Evolutionary conservation across 257 asterid species (phyloP), one percentile per base, ranked within the genome.

Genomic region (Marsdenia floribunda): DNA sequence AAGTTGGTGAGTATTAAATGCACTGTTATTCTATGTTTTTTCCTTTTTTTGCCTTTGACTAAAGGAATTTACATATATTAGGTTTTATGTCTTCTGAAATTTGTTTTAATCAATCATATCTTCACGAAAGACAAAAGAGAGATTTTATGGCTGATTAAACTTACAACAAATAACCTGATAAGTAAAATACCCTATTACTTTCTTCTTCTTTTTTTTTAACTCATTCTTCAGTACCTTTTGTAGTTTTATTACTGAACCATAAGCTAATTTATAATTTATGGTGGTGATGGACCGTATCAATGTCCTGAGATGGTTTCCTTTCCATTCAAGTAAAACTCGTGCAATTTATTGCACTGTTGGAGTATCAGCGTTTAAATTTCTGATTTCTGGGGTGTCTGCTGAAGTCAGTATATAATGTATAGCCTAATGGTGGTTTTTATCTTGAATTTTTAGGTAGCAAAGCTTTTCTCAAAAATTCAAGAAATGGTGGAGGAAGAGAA

Each of bases 401-500:
- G 26, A 63, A 63, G 49, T 65, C 24, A 65, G 44, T 65, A 37
- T 18, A 5, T 37, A 5, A 40, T 33, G 10, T 63, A 42, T 16
- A 35, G 59, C 40, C 35, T 16, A 37, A 2, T 60, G 59, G 26
- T 52, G n/a, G 53, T 72, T 60, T 72, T 60, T 60, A 50, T 70
- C 63, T 81, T 75, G 50, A 42, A 79, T 77, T 80, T 42, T 82
- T 74, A 95, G 99, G 99, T 92, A 35, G 98, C 98, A 57, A 95
- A 92, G 82, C 96, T 95, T 76, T 95, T 95, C 88, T 83, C 92
- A 47, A 92, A 92, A 80, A 93, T 93, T 78, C 96, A 91, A 83
- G 98, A 93, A 87, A 93, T 93, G 98, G 95, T 93, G 63, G 98
- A 93, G 85, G 98, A 93, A 80, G 98, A 93, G 83, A 86, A 82